Percentiles rank a stretch among this genome's conserved stretches.
Evolutionary conservation across 768 basidiomycete genomes (phyloP).

Genomic region (Fistulinella prunicolor): DNA sequence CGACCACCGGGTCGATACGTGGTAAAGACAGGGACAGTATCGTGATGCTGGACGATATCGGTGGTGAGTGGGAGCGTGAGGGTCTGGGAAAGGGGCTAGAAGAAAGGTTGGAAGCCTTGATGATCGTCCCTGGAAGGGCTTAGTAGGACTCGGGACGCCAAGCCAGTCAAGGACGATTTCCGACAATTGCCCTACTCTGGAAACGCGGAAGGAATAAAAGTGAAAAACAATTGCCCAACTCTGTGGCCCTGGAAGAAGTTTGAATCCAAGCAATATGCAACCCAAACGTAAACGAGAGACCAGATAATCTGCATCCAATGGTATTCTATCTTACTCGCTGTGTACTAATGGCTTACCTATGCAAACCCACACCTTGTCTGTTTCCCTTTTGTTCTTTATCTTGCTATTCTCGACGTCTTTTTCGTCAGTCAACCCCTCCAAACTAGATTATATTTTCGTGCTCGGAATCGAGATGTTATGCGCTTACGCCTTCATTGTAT

Average conservation of each 20-base stretch:
- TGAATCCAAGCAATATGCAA: not conserved
- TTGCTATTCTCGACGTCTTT: constrained; percentile 1
- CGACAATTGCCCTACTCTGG: not conserved
- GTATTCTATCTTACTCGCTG: constrained; percentile 24
- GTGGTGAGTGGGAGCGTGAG: constrained; percentile 87
- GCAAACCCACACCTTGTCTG: constrained; percentile 11
- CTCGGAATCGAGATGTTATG: constrained; percentile 11
- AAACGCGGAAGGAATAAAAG: constrained; percentile 1
- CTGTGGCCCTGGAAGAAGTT: constrained; percentile 1
- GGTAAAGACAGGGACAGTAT: constrained; percentile 40
- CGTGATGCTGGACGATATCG: constrained; percentile 56
- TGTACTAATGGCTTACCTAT: constrained; percentile 28
- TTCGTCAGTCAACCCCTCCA: not conserved
- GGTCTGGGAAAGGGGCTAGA: constrained; percentile 80
- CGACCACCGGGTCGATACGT: constrained; percentile 26
- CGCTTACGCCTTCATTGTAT: not conserved
- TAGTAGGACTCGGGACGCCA: constrained; percentile 12
- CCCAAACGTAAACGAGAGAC: constrained; percentile 6
- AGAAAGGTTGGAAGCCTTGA: constrained; percentile 70
- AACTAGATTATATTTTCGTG: constrained; percentile 2
- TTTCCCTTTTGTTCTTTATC: constrained; percentile 1
- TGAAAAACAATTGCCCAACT: too few relatives aligned
- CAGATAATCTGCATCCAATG: constrained; percentile 19
- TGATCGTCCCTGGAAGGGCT: constrained; percentile 30
- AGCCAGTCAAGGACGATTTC: not conserved